Evolutionary conservation across 345 rosid genomes (phyloP), one percentile per base, ranked within the genome.

Genomic region (Hirschfeldia incana): DNA sequence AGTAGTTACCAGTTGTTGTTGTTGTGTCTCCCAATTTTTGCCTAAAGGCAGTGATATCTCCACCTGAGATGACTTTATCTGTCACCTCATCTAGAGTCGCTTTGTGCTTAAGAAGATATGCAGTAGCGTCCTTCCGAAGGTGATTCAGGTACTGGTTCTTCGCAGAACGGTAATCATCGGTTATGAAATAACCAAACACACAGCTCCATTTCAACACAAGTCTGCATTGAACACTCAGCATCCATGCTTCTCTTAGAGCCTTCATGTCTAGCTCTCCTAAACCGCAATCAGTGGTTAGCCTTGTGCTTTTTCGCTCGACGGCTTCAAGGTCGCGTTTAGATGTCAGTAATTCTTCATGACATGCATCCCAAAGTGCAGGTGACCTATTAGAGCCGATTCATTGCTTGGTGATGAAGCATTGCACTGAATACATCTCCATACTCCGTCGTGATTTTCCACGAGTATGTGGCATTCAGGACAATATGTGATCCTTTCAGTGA

Each of bases 141-240:
- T 67, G 65, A 1, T 16, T 11, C 5, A 67, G 7, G 65, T 79
- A 73, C 9, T 36, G 17, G 46, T 60, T 68, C 78, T 67, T 79
- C 0, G 70, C 44, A 5, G 2, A 60, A 5, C 61, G 70, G 58
- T 61, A 49, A 34, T 73, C 70, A 34, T 73, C 70, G 1, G n/a
- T 11, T 12, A 67, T 12, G 49, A 49, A 61, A 21, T 61, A 67
- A 13, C 15, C 74, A 36, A 26, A 79, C 8, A 67, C 65, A 28
- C 0, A 33, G 21, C 74, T 59, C 82, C 82, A 79, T 68, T 79
- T 73, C 28, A 67, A 11, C 26, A 79, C 65, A 15, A 11, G 59
- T 1, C 44, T 36, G 65, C 82, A 67, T 9, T 68, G 82, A 46
- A 73, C 65, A 33, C 5, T 6, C 0, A 73, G 69, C 51, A 28